Evolutionary conservation across 495 filamentous ascomycete genomes (phyloP).

Genomic region (Venustampulla echinocandica): DNA sequence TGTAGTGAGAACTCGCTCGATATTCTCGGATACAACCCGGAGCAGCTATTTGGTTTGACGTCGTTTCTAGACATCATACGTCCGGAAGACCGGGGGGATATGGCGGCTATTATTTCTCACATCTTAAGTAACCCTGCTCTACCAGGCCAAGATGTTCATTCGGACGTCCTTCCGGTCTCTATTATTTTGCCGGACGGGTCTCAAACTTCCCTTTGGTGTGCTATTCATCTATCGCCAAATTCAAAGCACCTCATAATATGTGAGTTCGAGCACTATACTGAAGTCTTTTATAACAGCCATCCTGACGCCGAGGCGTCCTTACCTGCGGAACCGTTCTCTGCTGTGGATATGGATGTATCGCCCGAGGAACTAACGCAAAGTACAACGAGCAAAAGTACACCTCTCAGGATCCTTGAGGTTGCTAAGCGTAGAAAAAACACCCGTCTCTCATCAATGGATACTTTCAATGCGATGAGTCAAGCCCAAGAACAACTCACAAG

Average conservation of each 20-base stretch:
- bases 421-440: neutral
- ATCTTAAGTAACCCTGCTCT: neutral
- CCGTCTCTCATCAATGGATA: conserved; percentile 8
- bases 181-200: conserved; percentile 1
- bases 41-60: conserved; percentile 9
- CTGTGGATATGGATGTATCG: neutral
- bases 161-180: conserved; percentile 11
- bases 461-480: conserved; percentile 12
- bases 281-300: conserved; percentile 8
- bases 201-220: conserved; percentile 6
- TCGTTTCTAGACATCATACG: conserved; percentile 12
- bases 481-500: conserved; percentile 9
- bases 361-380: conserved; percentile 2
- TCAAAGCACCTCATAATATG: conserved; percentile 9
- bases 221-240: conserved; percentile 3
- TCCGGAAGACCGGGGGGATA: conserved; percentile 8
- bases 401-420: conserved; percentile 10
- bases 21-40: conserved; percentile 9
- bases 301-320: neutral
- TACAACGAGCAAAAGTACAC: conserved; percentile 5
- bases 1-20: conserved; percentile 10
- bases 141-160: neutral
- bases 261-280: conserved; percentile 12
- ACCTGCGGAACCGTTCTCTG: conserved; percentile 3
- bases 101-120: neutral